Percentiles rank a stretch among this genome's conserved stretches.
These are phyloP conservation scores for Dothideomycetes sp. DNA, from an alignment of 2,329 filamentous ascomycete species.

Conservation along the genomic window DNA sequence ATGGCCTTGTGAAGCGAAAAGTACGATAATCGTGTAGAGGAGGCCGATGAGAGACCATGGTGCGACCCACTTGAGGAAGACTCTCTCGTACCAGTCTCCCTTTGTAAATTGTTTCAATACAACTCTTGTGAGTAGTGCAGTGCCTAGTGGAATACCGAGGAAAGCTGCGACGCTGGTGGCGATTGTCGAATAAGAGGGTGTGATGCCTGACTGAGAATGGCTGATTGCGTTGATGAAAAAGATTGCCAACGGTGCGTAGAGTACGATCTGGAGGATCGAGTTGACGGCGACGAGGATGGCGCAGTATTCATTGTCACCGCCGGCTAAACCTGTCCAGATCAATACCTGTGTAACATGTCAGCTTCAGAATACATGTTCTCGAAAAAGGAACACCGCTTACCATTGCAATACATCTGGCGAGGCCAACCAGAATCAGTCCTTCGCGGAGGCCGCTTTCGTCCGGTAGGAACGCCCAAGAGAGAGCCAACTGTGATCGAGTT, in stretches of 20 bases:
- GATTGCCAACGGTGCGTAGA: constrained; percentile 39
- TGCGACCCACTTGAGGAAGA: constrained; percentile 58
- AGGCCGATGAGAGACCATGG: constrained; percentile 75
- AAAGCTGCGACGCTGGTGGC: constrained; percentile 78
- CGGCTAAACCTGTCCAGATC: constrained; percentile 71
- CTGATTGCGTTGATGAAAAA: constrained; percentile 58
- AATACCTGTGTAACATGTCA: constrained; percentile 30
- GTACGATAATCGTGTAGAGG: constrained; percentile 74
- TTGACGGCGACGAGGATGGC: constrained; percentile 48
- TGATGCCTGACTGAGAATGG: constrained; percentile 29
- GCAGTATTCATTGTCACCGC: constrained; percentile 72
- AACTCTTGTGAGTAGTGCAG: constrained; percentile 68
- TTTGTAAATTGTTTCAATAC: constrained; percentile 39
- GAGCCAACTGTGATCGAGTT: constrained; percentile 23
- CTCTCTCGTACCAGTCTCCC: constrained; percentile 51
- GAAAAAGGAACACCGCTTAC: constrained; percentile 24
- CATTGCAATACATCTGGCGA: constrained; percentile 85
- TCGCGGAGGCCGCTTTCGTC: constrained; percentile 41
- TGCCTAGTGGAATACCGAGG: constrained; percentile 69
- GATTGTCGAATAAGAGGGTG: constrained; percentile 51
- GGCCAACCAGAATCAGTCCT: constrained; percentile 69
- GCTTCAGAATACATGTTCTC: not conserved
- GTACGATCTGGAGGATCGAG: constrained; percentile 38
- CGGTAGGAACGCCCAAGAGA: constrained; percentile 55
- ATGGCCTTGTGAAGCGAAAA: constrained; percentile 73